A percentile compares a stretch with the other conserved stretches of the same genome.
These are phyloP conservation scores for Borovskyia barvae DNA, from an alignment of 208 protist species.

Conservation along the genomic window DNA sequence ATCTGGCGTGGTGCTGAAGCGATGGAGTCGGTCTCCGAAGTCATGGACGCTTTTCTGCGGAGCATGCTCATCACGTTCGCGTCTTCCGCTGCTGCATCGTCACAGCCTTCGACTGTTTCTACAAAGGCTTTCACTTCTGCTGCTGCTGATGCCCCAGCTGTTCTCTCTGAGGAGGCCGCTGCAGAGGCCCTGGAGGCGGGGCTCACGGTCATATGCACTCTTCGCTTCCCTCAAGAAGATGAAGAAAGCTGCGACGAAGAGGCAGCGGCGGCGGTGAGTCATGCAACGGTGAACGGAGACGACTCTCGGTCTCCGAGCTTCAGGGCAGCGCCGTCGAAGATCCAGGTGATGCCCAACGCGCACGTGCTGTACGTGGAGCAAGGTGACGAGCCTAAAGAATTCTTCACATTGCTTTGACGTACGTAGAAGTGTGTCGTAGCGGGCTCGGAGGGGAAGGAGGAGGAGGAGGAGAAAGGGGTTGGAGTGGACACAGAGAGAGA, in stretches of 20 bases:
- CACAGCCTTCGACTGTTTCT: too few relatives aligned
- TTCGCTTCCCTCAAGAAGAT: constrained; percentile 4
- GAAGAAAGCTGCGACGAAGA: background rate
- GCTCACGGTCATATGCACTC: constrained; percentile 2
- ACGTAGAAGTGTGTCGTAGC: background rate
- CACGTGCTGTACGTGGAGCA: constrained; percentile 48
- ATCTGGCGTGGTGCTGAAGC: constrained; percentile 50
- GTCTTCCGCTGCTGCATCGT: too few relatives aligned
- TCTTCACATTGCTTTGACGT: constrained; percentile 41
- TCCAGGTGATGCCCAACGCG: constrained; percentile 9
- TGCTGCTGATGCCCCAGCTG: background rate
- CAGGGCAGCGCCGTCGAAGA: too few relatives aligned
- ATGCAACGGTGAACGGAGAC: too few relatives aligned
- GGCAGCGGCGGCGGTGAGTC: background rate
- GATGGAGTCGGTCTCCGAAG: constrained; percentile 23
- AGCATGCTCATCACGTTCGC: background rate
- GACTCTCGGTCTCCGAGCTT: too few relatives aligned
- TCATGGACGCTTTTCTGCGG: constrained; percentile 14
- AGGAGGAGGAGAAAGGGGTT: constrained; percentile 2
- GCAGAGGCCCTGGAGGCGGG: background rate
- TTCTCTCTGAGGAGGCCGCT: background rate
- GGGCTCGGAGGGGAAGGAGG: background rate
- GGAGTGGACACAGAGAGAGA: background rate
- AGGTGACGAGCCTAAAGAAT: constrained; percentile 70
- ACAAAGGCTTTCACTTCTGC: too few relatives aligned